A percentile compares a stretch with the other conserved stretches of the same genome.
phyloP scores from a whole-genome alignment of 164 flowering plant species.

The Aristolochia californica region DNA sequence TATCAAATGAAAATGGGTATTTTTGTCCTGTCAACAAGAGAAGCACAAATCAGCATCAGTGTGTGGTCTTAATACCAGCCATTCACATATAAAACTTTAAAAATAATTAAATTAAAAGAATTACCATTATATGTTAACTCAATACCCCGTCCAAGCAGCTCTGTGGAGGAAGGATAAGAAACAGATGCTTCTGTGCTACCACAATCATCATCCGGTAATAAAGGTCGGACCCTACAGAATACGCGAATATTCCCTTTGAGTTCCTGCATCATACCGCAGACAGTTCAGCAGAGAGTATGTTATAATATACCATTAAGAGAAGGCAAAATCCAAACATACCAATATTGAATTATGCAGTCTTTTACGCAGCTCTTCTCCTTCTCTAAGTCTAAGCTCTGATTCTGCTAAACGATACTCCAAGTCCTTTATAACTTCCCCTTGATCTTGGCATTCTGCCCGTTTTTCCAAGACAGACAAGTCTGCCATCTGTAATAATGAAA shows the following conservation, averaged over 20 bases:
- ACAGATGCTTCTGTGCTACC: conserved; percentile 36
- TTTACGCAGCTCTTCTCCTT: conserved; percentile 79
- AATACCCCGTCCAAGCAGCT: conserved; percentile 65
- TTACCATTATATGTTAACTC: conserved; percentile 80
- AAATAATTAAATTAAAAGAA: neutral
- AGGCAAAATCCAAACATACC: conserved; percentile 26
- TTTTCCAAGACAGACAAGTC: conserved; percentile 50
- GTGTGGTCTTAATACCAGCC: neutral
- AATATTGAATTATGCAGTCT: conserved; percentile 83
- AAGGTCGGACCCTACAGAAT: conserved; percentile 91
- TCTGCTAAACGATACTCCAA: conserved; percentile 51
- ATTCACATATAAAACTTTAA: neutral
- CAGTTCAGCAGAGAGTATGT: conserved; percentile 2
- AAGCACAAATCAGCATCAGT: neutral
- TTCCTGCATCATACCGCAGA: conserved; percentile 49
- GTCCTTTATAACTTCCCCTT: conserved; percentile 21
- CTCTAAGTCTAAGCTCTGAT: conserved; percentile 63
- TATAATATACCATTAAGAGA: neutral
- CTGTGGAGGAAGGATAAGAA: conserved; percentile 65
- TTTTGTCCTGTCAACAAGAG: conserved; percentile 55
- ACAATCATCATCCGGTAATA: conserved; percentile 58
- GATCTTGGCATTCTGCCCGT: conserved; percentile 48
- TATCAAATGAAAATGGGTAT: conserved; percentile 78
- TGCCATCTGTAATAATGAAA: conserved; percentile 34
- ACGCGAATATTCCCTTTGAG: conserved; percentile 97